Conservation (phyloP, 148 eudicot genomes). For the Rhododendron ovatum region DNA sequence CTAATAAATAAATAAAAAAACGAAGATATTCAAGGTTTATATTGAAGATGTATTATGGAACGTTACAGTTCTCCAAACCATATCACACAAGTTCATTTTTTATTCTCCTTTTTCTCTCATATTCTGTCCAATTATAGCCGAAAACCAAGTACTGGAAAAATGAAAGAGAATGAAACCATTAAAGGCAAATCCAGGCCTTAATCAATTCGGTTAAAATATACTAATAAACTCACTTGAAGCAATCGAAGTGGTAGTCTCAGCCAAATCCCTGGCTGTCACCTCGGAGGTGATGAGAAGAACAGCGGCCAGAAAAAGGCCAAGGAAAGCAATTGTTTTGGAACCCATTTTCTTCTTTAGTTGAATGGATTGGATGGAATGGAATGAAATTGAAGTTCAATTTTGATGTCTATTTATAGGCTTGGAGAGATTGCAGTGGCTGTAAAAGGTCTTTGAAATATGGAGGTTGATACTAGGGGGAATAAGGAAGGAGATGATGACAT, state of each 20-base stretch:
- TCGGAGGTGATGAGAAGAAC: constrained; percentile 16
- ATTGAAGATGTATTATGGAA: too few relatives aligned
- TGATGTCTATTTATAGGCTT: background rate
- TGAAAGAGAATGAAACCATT: too few relatives aligned
- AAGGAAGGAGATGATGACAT: too few relatives aligned
- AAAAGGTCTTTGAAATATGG: background rate
- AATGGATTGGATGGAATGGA: background rate
- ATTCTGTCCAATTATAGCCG: background rate
- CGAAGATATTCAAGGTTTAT: too few relatives aligned
- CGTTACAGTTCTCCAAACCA: too few relatives aligned
- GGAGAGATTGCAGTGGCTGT: too few relatives aligned
- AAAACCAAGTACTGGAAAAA: background rate
- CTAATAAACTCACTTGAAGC: background rate
- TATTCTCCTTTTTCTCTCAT: background rate
- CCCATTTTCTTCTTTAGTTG: constrained; percentile 11
- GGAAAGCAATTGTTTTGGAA: constrained; percentile 11
- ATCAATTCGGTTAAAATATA: background rate
- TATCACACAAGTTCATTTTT: background rate
- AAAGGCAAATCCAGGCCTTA: background rate
- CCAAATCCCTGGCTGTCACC: constrained; percentile 17
- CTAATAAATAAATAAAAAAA: too few relatives aligned
- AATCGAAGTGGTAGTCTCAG: background rate
- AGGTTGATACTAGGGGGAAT: too few relatives aligned
- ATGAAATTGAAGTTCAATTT: background rate
- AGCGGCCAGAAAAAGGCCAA: constrained; percentile 18